Evolutionary conservation across 129 eudicot genomes (phyloP).

Genomic region (Arctium lappa): DNA sequence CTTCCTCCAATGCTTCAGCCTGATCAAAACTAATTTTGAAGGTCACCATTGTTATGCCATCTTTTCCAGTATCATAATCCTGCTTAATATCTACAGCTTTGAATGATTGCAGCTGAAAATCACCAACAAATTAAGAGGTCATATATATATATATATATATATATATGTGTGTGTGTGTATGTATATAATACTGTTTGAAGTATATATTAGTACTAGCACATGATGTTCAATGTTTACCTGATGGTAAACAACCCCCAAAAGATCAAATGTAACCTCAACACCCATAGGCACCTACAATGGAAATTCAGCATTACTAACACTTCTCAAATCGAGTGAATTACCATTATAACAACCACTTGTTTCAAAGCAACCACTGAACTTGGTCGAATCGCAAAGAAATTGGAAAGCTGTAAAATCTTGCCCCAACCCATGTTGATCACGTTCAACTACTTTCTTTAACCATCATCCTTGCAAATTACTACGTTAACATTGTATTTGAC

Average conservation of each 20-base stretch:
- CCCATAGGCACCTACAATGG: slow-evolving; percentile 80
- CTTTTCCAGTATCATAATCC: slow-evolving; percentile 97
- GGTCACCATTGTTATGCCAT: slow-evolving; percentile 75
- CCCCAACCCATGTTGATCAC: too few species aligned
- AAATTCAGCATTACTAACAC: not conserved
- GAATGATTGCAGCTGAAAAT: slow-evolving; percentile 70
- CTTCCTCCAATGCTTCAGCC: slow-evolving; percentile 80
- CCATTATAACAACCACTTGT: not conserved
- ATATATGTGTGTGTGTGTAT: too few species aligned
- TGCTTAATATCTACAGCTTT: slow-evolving; percentile 82
- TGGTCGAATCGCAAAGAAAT: not conserved
- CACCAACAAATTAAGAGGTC: not conserved
- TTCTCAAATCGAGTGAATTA: not conserved
- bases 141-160: not conserved
- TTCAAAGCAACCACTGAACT: not conserved
- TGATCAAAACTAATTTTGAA: slow-evolving; percentile 83
- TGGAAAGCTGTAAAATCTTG: not conserved
- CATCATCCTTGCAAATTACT: too few species aligned
- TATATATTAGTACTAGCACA: not conserved
- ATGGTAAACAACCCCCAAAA: slow-evolving; percentile 82
- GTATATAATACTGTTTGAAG: not conserved
- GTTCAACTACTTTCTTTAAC: too few species aligned
- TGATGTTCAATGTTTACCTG: slow-evolving; percentile 43
- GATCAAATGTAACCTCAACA: slow-evolving; percentile 83
- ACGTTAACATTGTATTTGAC: too few species aligned